These are phyloP conservation scores for Symbiodinium natans DNA, from an alignment of 73 alveolate genomes.

Conservation along the genomic window DNA sequence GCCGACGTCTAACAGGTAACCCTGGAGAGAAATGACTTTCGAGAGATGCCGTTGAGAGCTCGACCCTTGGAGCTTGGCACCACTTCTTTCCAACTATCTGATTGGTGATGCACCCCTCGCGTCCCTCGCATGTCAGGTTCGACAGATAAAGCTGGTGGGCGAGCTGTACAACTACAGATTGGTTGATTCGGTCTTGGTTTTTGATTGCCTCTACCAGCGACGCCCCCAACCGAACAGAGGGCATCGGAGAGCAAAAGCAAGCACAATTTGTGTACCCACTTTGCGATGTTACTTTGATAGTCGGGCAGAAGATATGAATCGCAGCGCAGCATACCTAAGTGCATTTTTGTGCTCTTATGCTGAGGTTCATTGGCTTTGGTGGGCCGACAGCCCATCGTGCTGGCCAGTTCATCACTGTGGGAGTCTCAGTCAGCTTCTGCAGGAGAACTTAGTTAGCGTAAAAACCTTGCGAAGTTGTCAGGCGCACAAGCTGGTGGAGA, in stretches of 20 bases:
- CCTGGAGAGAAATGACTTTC: conserved; percentile 95
- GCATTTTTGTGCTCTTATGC: not conserved
- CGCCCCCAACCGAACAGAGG: not conserved
- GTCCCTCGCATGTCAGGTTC: conserved; percentile 15
- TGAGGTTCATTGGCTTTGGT: conserved; percentile 90
- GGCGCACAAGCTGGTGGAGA: conserved; percentile 91
- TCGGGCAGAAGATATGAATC: no score
- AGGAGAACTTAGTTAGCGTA: no score
- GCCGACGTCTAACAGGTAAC: conserved; percentile 62
- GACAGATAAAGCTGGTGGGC: conserved; percentile 95
- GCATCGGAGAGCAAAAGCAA: not conserved
- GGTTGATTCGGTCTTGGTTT: conserved; percentile 93
- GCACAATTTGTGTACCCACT: no score
- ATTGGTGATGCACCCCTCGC: no score
- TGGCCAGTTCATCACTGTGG: conserved; percentile 61
- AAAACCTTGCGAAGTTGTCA: no score
- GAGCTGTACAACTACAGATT: conserved; percentile 95
- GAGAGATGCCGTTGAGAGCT: conserved; percentile 95
- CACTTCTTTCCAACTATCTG: no score
- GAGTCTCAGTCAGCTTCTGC: no score
- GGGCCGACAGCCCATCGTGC: conserved; percentile 89
- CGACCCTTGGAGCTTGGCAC: not conserved
- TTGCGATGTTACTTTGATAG: no score
- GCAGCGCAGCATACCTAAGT: no score
- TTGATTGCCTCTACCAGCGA: conserved; percentile 71